These are phyloP conservation scores for Rhazya stricta DNA, from an alignment of 257 asterid species.

Conservation along the genomic window DNA sequence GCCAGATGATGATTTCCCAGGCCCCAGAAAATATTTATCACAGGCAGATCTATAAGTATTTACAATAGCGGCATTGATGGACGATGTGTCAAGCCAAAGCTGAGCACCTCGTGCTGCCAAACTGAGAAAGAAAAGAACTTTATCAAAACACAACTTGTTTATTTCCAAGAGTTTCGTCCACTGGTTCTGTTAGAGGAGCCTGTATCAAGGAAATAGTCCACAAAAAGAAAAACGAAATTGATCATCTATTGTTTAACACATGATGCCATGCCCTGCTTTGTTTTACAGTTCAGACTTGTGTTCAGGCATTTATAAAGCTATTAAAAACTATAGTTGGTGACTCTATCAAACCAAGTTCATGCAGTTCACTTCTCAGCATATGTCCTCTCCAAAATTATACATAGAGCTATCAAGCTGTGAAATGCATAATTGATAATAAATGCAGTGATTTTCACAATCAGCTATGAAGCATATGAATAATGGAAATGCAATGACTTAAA, in stretches of 20 bases:
- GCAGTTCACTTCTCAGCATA: background rate
- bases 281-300: background rate
- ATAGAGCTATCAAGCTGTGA: background rate
- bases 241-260: background rate
- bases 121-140: slow-evolving; percentile 32
- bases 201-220: background rate
- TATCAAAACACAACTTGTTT: slow-evolving; percentile 4
- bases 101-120: slow-evolving; percentile 72
- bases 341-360: background rate
- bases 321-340: background rate
- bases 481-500: background rate
- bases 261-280: background rate
- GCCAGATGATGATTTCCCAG: slow-evolving; percentile 25
- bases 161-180: background rate
- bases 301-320: background rate
- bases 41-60: slow-evolving; percentile 61
- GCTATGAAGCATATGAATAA: background rate
- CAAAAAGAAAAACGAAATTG: background rate
- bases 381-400: background rate
- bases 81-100: slow-evolving; percentile 86
- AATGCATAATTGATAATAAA: background rate
- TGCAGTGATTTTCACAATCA: background rate
- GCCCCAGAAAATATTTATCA: slow-evolving; percentile 36
- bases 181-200: background rate
- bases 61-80: slow-evolving; percentile 81